Conservation (phyloP, 805 yeast species). For the Candida rishiriensis region DNA sequence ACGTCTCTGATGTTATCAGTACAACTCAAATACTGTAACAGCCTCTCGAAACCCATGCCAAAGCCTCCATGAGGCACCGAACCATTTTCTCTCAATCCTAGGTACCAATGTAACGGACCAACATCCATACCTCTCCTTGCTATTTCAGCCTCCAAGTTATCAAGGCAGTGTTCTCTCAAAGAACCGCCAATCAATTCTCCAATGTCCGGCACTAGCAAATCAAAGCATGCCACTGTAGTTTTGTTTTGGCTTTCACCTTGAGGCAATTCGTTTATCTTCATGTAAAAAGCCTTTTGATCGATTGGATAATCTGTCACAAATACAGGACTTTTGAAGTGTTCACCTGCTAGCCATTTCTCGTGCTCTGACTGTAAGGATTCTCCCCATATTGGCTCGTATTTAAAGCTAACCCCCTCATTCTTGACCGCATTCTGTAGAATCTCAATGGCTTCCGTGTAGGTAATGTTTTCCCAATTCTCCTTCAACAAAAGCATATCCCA, state of each 20-base stretch:
- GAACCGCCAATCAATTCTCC: conserved; percentile 97
- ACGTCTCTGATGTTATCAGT: conserved; percentile 82
- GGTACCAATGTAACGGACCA: conserved; percentile 73
- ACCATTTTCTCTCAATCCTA: conserved; percentile 69
- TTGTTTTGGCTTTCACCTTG: conserved; percentile 21
- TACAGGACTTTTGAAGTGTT: conserved; percentile 64
- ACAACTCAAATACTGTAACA: conserved; percentile 67
- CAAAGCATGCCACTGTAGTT: conserved; percentile 82
- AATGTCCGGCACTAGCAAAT: conserved; percentile 80
- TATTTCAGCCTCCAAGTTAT: conserved; percentile 46
- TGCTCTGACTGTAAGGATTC: conserved; percentile 75
- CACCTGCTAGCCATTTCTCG: conserved; percentile 85
- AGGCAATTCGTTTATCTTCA: conserved; percentile 48
- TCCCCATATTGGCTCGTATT: conserved; percentile 58
- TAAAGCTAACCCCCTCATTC: conserved; percentile 31
- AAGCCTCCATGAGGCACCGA: conserved; percentile 94
- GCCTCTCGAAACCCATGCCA: conserved; percentile 91
- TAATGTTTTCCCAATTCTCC: conserved; percentile 60
- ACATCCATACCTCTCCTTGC: conserved; percentile 49
- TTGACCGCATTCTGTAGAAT: conserved; percentile 36
- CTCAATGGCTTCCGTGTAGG: conserved; percentile 72
- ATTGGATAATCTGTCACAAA: conserved; percentile 88
- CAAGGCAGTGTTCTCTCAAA: conserved; percentile 69
- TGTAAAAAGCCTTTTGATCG: conserved; percentile 82
- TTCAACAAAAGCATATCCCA: conserved; percentile 53